These are phyloP conservation scores for Beauveria caledonica DNA, from an alignment of 2,329 filamentous ascomycete species.

Conservation along the genomic window DNA sequence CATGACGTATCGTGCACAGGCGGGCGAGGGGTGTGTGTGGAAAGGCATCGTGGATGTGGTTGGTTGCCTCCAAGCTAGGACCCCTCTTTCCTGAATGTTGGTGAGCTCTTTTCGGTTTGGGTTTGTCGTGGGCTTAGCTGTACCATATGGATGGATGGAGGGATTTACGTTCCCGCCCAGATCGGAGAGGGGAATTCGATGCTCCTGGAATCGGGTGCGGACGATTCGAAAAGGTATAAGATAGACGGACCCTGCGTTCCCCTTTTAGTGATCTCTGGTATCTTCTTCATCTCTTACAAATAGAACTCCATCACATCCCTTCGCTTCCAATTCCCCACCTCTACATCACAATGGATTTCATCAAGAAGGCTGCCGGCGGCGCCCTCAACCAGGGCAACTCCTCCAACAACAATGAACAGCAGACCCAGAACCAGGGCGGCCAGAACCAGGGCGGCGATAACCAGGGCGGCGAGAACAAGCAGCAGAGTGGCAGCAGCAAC, in stretches of 20 bases:
- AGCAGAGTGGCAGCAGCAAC: not conserved
- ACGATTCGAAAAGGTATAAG: slow-evolving; percentile 14
- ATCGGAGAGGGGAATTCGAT: slow-evolving; percentile 6
- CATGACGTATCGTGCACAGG: slow-evolving; percentile 9
- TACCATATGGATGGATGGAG: not conserved
- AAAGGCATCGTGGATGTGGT: not conserved
- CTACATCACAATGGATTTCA: slow-evolving; percentile 28
- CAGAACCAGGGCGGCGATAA: too few relatives aligned
- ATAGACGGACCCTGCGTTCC: slow-evolving; percentile 11
- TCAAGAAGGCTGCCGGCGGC: slow-evolving; percentile 27
- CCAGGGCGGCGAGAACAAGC: not conserved
- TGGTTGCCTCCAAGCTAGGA: slow-evolving; percentile 2
- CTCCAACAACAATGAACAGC: not conserved
- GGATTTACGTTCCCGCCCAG: slow-evolving; percentile 4
- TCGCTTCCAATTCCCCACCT: not conserved
- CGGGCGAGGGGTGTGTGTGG: not conserved
- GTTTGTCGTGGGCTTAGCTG: not conserved
- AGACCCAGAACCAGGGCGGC: slow-evolving; percentile 10
- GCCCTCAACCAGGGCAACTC: slow-evolving; percentile 12
- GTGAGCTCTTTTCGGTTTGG: not conserved
- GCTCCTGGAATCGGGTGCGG: not conserved
- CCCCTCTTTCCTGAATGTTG: not conserved
- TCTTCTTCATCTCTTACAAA: not conserved
- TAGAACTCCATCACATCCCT: not conserved
- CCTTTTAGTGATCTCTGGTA: not conserved